Percentiles rank a stretch among this genome's conserved stretches.
Conservation (phyloP, 441 rosid species). For the Brassica balearica region DNA sequence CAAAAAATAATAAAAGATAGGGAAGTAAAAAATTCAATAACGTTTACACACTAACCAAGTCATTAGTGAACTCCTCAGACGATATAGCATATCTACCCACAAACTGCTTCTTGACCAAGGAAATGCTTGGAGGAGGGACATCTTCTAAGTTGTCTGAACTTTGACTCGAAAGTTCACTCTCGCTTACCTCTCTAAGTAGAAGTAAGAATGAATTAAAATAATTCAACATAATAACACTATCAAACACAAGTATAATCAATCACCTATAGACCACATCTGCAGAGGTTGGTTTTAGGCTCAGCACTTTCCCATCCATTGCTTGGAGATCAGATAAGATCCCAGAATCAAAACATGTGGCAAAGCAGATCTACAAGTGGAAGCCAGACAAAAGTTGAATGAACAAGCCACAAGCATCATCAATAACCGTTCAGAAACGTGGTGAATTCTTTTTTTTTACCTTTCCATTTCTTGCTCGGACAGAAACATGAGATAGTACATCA, state of each 20-base stretch:
- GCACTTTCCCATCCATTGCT: slow-evolving; percentile 71
- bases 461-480: slow-evolving; percentile 98
- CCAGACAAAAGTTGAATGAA: slow-evolving; percentile 22
- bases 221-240: slow-evolving; percentile 22
- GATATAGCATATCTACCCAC: slow-evolving; percentile 89
- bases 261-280: slow-evolving; percentile 77
- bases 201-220: slow-evolving; percentile 15
- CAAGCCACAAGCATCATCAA: slow-evolving; percentile 12
- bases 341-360: slow-evolving; percentile 91
- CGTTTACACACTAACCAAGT: slow-evolving; percentile 66
- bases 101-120: slow-evolving; percentile 81
- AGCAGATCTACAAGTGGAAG: slow-evolving; percentile 78
- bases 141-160: slow-evolving; percentile 57
- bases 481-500: slow-evolving; percentile 97
- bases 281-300: slow-evolving; percentile 75
- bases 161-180: slow-evolving; percentile 60
- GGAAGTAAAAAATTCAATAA: slow-evolving; percentile 17
- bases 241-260: slow-evolving; percentile 24
- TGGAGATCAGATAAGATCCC: slow-evolving; percentile 65
- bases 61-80: slow-evolving; percentile 83
- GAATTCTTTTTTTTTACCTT: slow-evolving; percentile 57
- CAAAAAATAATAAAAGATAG: slow-evolving; percentile 12
- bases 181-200: slow-evolving; percentile 65
- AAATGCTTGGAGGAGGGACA: slow-evolving; percentile 57
- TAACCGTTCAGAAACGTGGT: slow-evolving; percentile 34